These are phyloP conservation scores for Forsythia suspensa DNA, from an alignment of 257 asterid genomes.

Conservation along the genomic window DNA sequence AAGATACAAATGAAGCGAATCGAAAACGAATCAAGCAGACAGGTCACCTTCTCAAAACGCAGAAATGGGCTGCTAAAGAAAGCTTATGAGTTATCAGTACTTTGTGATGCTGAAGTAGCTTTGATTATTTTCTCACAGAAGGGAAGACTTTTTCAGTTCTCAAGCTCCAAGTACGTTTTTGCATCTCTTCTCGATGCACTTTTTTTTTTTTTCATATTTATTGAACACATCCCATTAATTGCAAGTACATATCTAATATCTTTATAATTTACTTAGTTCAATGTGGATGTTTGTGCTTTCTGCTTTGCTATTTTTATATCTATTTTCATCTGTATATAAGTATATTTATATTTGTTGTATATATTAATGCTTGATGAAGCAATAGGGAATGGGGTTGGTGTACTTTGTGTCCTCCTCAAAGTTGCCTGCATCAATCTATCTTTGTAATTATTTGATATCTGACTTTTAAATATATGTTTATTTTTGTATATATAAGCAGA, in stretches of 20 bases:
- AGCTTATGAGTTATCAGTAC: conserved; percentile 71
- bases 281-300: conserved; percentile 17
- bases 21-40: conserved; percentile 62
- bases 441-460: neutral
- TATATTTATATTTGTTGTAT: no score
- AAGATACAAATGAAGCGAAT: conserved; percentile 66
- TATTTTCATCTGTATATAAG: no score
- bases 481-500: no score
- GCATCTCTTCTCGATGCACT: neutral
- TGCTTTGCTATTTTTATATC: neutral
- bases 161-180: conserved; percentile 60
- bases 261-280: conserved; percentile 12
- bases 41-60: conserved; percentile 69
- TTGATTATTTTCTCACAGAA: conserved; percentile 74
- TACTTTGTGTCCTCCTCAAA: conserved; percentile 2
- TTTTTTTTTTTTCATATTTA: neutral
- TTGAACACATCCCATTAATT: neutral
- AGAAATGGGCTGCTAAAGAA: conserved; percentile 71
- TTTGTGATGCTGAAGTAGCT: conserved; percentile 75
- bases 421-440: neutral
- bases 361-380: neutral
- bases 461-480: no score
- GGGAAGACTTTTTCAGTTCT: conserved; percentile 63
- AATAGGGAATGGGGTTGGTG: conserved; percentile 10
- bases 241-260: neutral